Evolutionary conservation across 805 yeast genomes (phyloP), one percentile per base, ranked within the genome.

Genomic region (Debaryomyces prosopidis): DNA sequence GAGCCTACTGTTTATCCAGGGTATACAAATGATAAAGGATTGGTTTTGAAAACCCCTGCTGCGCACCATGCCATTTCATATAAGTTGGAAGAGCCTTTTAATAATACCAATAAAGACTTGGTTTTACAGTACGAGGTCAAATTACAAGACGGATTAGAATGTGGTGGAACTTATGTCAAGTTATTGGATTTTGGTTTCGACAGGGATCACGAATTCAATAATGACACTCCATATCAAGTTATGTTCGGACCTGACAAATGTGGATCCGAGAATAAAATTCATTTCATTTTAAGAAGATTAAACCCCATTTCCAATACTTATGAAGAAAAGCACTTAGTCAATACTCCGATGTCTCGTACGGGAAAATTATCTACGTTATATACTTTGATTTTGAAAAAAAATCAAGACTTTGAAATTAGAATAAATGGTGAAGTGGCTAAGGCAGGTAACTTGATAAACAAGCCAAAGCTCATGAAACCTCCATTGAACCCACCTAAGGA

Each of bases 211-310:
- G 78, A 79, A 48, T 85, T 89, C 71, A 73, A 71, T 52, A 77
- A 80, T 48, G 81, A 75, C 20, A 77, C 95, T 3, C 87, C 90
- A 2, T 89, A 85, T 68, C 89, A 86, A 64, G 69, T 91, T 51
- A 86, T 91, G 92, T 91, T 91, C 70, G 97, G 97, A 16, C 97
- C 97, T 36, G 97, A 91, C 66, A 81, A 79, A 62, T 91, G 97
- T 69, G 96, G 96, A 2, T 60, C 81, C 43, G 77, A 85, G 37
- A 87, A 89, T 69, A 86, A 82, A 65, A 84, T 91, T 28, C 96
- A 87, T 59, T 80, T 90, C 53, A 87, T 89, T 45, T 57, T 89
- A 48, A 79, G 76, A 46, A 77, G 87, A 55, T 73, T 75, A 55
- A 77, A 79, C 61, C 83, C 81, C 37, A 48, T 57, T 19, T 73